These are phyloP conservation scores for Colletotrichum shisoi DNA, from an alignment of 2,329 filamentous ascomycete genomes.

Conservation along the genomic window DNA sequence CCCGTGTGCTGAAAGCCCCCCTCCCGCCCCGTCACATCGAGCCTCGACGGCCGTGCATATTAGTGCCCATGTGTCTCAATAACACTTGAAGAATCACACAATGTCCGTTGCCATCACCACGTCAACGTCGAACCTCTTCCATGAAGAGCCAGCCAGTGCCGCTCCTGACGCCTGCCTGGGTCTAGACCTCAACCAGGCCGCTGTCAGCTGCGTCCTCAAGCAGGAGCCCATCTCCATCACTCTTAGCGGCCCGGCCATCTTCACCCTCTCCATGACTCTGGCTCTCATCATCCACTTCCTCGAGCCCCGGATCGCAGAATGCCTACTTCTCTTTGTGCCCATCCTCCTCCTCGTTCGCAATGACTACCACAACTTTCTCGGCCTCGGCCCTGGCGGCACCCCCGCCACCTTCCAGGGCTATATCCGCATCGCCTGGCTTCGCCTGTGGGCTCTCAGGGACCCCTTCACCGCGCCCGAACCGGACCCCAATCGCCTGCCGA, in stretches of 20 bases:
- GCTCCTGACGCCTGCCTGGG: conserved; percentile 30
- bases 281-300: conserved; percentile 62
- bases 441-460: conserved; percentile 74
- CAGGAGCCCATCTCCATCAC: conserved; percentile 63
- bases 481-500: conserved; percentile 60
- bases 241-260: conserved; percentile 60
- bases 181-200: conserved; percentile 52
- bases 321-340: conserved; percentile 60
- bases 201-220: conserved; percentile 46
- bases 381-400: conserved; percentile 81
- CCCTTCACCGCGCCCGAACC: conserved; percentile 68
- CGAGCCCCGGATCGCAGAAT: conserved; percentile 57
- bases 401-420: conserved; percentile 78
- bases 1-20: conserved; percentile 9
- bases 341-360: conserved; percentile 64
- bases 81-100: conserved; percentile 12
- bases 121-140: conserved; percentile 26
- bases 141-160: conserved; percentile 35
- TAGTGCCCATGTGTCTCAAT: conserved; percentile 37
- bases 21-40: conserved; percentile 12
- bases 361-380: conserved; percentile 79
- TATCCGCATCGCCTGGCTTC: conserved; percentile 74
- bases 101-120: conserved; percentile 39
- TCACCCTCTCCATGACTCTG: conserved; percentile 55
- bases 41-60: conserved; percentile 36